A percentile compares a stretch with the other conserved stretches of the same genome.
Evolutionary conservation across 1,284 basidiomycete genomes (phyloP).

Genomic region (Marasmius tenuissimus): DNA sequence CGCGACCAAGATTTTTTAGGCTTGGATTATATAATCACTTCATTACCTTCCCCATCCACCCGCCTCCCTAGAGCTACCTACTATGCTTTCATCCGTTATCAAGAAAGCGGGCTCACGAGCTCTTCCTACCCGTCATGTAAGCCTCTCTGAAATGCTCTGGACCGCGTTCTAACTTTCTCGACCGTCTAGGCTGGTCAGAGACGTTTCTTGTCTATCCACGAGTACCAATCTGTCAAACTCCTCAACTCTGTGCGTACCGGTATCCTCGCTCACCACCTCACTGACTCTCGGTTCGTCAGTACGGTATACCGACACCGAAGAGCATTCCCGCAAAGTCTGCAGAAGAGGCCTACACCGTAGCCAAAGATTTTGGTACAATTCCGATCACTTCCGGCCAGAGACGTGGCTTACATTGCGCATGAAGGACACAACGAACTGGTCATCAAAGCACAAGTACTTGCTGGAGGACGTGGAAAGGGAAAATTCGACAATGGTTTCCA

Average conservation of each 20-base stretch:
- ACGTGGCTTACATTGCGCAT: background rate
- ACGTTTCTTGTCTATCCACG: conserved; percentile 96
- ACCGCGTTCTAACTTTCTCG: background rate
- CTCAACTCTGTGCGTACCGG: conserved; percentile 78
- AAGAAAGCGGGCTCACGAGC: conserved; percentile 61
- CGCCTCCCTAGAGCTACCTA: conserved; percentile 10
- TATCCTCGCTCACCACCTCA: background rate
- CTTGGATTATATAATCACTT: conserved; percentile 11
- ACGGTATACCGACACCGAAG: conserved; percentile 96
- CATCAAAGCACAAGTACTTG: conserved; percentile 98
- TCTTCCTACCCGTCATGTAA: conserved; percentile 29
- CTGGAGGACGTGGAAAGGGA: conserved; percentile 98
- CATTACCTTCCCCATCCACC: conserved; percentile 24
- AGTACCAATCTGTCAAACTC: conserved; percentile 95
- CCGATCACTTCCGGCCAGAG: background rate
- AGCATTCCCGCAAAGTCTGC: conserved; percentile 86
- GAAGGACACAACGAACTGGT: conserved; percentile 75
- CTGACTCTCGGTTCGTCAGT: conserved; percentile 47
- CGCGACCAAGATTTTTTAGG: background rate
- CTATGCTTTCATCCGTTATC: conserved; percentile 58
- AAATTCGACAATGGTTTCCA: conserved; percentile 96
- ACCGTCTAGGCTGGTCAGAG: conserved; percentile 69
- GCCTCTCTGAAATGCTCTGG: conserved; percentile 36
- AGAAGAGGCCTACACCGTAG: conserved; percentile 88
- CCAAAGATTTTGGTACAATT: conserved; percentile 79